Percentiles rank a stretch among this genome's conserved stretches.
phyloP scores from a whole-genome alignment of 2,329 filamentous ascomycete species.

The Pseudogymnoascus destructans region DNA sequence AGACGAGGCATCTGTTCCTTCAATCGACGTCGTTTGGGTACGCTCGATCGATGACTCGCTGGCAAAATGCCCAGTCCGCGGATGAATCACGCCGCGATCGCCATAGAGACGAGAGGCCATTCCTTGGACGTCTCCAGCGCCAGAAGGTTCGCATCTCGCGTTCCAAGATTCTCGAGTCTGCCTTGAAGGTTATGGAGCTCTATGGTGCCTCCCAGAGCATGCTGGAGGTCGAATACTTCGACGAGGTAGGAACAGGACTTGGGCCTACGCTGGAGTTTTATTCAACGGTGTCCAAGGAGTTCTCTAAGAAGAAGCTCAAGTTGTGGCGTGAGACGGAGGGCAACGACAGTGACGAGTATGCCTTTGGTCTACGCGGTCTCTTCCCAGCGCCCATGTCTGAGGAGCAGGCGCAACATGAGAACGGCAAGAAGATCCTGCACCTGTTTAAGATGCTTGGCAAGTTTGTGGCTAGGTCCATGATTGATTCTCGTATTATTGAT shows the following conservation, averaged over 20 bases:
- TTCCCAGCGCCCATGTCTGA: conserved; percentile 86
- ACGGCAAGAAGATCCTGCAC: conserved; percentile 76
- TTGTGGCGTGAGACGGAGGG: conserved; percentile 89
- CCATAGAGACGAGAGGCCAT: conserved; percentile 75
- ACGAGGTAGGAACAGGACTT: conserved; percentile 91
- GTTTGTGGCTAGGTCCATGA: conserved; percentile 95
- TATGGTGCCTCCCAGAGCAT: conserved; percentile 96
- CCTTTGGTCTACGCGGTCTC: conserved; percentile 69
- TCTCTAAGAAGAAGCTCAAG: conserved; percentile 92
- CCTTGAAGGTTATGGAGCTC: conserved; percentile 96
- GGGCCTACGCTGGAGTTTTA: conserved; percentile 97
- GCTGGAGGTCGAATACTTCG: conserved; percentile 95
- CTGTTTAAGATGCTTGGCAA: conserved; percentile 91
- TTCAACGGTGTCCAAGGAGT: conserved; percentile 91
- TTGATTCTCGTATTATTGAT: conserved; percentile 95
- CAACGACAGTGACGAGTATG: conserved; percentile 60
- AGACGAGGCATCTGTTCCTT: conserved; percentile 90
- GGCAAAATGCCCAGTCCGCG: conserved; percentile 80
- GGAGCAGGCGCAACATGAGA: conserved; percentile 58
- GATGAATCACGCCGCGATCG: conserved; percentile 73
- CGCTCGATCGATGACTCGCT: conserved; percentile 89
- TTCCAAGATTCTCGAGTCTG: conserved; percentile 88
- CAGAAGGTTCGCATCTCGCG: conserved; percentile 98
- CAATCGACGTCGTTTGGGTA: conserved; percentile 98
- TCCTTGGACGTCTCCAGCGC: conserved; percentile 79